A percentile compares a stretch with the other conserved stretches of the same genome.
phyloP scores from a whole-genome alignment of 371 early-diverging fungal genomes.

The Batrachochytrium dendrobatidis region DNA sequence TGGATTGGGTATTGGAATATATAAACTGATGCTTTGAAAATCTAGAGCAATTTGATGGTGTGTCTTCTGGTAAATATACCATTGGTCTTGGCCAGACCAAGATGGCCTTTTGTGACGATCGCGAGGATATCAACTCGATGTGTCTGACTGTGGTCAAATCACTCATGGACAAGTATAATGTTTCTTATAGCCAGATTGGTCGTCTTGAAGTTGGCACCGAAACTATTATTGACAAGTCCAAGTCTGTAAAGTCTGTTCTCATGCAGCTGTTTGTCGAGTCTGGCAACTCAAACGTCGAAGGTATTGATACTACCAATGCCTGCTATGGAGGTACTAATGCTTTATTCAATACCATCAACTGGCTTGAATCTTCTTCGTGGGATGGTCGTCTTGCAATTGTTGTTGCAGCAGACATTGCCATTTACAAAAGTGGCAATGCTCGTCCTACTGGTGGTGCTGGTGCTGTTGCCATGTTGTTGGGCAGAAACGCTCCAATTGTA shows the following conservation, averaged over 20 bases:
- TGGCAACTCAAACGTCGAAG: constrained; percentile 90
- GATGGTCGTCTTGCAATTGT: constrained; percentile 75
- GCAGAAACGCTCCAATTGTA: constrained; percentile 89
- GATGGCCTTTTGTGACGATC: constrained; percentile 93
- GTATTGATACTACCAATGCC: constrained; percentile 96
- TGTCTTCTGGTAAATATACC: constrained; percentile 93
- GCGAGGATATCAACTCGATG: constrained; percentile 93
- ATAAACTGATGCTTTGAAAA: constrained; percentile 4
- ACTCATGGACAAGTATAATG: constrained; percentile 86
- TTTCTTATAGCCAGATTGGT: constrained; percentile 79
- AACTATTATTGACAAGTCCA: constrained; percentile 96
- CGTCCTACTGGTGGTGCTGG: constrained; percentile 96
- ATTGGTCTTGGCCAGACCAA: constrained; percentile 93
- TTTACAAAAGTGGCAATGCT: constrained; percentile 87
- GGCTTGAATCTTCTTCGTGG: constrained; percentile 90
- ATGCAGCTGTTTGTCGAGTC: constrained; percentile 89
- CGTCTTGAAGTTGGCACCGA: constrained; percentile 98
- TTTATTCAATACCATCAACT: constrained; percentile 92
- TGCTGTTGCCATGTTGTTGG: constrained; percentile 89
- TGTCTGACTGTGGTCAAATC: constrained; percentile 82
- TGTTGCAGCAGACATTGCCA: constrained; percentile 92
- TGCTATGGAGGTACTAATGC: constrained; percentile 98
- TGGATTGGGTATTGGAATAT: background rate
- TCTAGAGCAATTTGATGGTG: constrained; percentile 84
- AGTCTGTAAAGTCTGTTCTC: constrained; percentile 92